Evolutionary conservation across 768 basidiomycete genomes (phyloP), one percentile per base, ranked within the genome.

Genomic region (Phylloporus sp.): DNA sequence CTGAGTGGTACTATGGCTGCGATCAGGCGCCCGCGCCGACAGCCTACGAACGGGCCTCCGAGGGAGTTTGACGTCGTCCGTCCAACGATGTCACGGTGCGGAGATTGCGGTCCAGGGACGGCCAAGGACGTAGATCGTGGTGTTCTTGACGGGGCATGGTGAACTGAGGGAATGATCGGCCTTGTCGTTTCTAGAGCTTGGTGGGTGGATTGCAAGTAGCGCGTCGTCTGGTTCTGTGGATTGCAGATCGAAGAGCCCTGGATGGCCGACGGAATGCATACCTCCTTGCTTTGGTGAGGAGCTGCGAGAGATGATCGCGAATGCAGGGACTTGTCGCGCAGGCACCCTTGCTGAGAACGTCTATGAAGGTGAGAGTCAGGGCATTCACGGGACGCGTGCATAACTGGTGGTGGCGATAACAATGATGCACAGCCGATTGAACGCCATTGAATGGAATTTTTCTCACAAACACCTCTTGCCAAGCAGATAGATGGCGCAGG

Each of bases 21-120:
- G 3, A 56, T 75, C 42, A 0, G 77, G 75, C 21, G 68, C 67
- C 10, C 66, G 67, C 29, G 73, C 71, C 27, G 73, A 79, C 32
- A 73, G 75, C 7, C 49, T 69, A 5, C 69, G 74, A 5, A n/a
- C n/a, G n/a, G n/a, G n/a, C n/a, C 70, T 80, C 10, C 10, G 42
- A 54, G 9, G 53, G 77, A 75, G n/a, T 72, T 68, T 52, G 64
- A 75, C 38, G 53, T 79, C 33, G 71, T 68, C n/a, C 50, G 35
- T 18, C 27, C 31, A 46, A 53, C 27, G 27, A 38, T 10, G 23
- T 13, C 9, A 34, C 36, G 13, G 11, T 3, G 22, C 27, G 6
- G 49, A 42, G 9, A 44, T 56, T 3, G 21, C 29, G 23, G 18
- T 3, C n/a, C 41, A 40, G 7, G 38, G 38, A 24, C 9, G 45